Evolutionary conservation across 768 basidiomycete genomes (phyloP), one percentile per base, ranked within the genome.

Genomic region (Mycena haematopus): DNA sequence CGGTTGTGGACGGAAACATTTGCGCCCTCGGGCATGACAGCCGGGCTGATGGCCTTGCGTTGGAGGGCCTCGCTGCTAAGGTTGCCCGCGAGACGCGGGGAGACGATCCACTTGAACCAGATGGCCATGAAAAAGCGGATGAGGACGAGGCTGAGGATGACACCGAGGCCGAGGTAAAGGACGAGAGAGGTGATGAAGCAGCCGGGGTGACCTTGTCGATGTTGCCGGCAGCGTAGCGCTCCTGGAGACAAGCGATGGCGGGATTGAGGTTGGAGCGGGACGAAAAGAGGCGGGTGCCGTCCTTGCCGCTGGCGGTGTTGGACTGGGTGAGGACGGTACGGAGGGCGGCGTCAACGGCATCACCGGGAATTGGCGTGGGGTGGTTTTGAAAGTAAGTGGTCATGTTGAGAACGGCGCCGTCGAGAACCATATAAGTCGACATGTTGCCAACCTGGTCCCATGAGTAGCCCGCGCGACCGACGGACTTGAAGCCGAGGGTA

Each of bases 141-240:
- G 65, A 98, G 76, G 33, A 99, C 92, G 62, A 99, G 87, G 29
- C 85, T 85, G 58, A 99, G 86, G 71, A 99, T 95, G 78, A 99
- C 88, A 74, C 94, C 85, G 60, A 99, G 84, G 59, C 94, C 93
- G 27, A 88, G 78, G 73, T 97, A 99, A 54, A 99, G 88, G 74
- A 99, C 87, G 27, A 99, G 80, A 49, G 86, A 84, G 33, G 95
- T 90, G 40, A 95, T 87, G 76, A 98, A 96, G 76, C 97, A 99
- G 9, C 96, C 96, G 7, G 97, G 94, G 95, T 90, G 72, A 97
- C 82, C 77, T 98, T 97, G 80, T 98, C 97, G 65, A 99, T 98
- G 73, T 92, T 91, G 22, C 97, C 97, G 0, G 95, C 96, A 53
- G 86, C 86, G 75, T 97, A 99, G 14, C 97, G 87, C 69, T 93